phyloP scores from a whole-genome alignment of 768 basidiomycete genomes.

The Chiua virens region DNA sequence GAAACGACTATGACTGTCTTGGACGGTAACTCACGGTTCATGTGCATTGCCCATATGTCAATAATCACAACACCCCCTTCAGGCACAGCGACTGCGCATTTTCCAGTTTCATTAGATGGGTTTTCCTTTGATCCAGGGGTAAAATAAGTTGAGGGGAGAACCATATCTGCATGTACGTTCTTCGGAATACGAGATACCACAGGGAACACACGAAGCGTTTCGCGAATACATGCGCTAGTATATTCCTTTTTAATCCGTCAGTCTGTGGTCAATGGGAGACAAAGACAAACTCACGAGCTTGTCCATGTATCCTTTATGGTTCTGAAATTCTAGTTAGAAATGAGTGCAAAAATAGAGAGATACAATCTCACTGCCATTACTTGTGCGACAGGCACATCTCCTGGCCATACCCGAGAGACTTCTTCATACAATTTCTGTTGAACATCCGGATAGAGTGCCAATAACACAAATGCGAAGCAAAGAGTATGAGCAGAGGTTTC shows the following conservation, averaged over 20 bases:
- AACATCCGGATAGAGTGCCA: slow-evolving; percentile 46
- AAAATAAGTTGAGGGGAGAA: slow-evolving; percentile 37
- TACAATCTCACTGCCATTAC: slow-evolving; percentile 31
- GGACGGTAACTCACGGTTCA: slow-evolving; percentile 39
- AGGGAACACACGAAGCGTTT: no score
- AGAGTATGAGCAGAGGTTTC: slow-evolving; percentile 50
- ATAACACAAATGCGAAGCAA: no score
- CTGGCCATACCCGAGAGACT: slow-evolving; percentile 39
- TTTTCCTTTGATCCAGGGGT: slow-evolving; percentile 16
- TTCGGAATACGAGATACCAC: slow-evolving; percentile 38
- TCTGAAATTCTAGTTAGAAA: slow-evolving; percentile 23
- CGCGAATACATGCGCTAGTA: no score
- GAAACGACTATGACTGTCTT: background rate
- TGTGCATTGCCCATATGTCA: slow-evolving; percentile 44
- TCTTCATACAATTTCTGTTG: slow-evolving; percentile 50
- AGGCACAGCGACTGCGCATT: slow-evolving; percentile 36
- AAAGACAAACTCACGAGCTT: slow-evolving; percentile 32
- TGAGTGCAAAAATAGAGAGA: background rate
- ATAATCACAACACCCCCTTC: slow-evolving; percentile 40
- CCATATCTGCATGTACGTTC: slow-evolving; percentile 34
- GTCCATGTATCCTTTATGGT: slow-evolving; percentile 39
- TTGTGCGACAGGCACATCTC: no score
- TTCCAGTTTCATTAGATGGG: slow-evolving; percentile 23
- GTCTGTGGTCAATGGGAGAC: background rate
- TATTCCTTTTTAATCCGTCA: slow-evolving; percentile 36